These are phyloP conservation scores for Parmelia sp. DNA, from an alignment of 495 filamentous ascomycete species.

Conservation along the genomic window DNA sequence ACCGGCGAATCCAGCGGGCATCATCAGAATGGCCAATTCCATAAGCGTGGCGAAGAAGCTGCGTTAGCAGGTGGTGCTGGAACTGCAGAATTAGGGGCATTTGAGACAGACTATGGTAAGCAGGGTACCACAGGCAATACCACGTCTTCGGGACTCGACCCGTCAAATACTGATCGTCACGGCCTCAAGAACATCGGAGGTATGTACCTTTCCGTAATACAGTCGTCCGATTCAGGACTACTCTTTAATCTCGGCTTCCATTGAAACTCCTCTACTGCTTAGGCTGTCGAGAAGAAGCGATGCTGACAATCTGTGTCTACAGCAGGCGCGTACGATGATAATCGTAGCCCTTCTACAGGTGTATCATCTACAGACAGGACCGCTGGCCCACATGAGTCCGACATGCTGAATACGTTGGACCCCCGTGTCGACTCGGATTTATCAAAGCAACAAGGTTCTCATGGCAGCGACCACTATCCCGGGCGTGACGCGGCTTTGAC, in stretches of 20 bases:
- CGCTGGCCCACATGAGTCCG: conserved; percentile 42
- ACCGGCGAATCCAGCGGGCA: conserved; percentile 2
- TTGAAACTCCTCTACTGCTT: neutral
- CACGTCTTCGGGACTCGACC: neutral
- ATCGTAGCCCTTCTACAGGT: neutral
- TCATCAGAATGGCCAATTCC: conserved; percentile 15
- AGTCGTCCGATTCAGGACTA: neutral
- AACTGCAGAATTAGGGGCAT: conserved; percentile 18
- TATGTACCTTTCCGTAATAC: neutral
- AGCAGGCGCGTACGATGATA: neutral
- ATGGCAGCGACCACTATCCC: conserved; percentile 10
- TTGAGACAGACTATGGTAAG: conserved; percentile 17
- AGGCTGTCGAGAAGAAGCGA: neutral
- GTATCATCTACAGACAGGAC: conserved; percentile 25
- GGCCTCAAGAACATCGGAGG: neutral
- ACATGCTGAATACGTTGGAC: conserved; percentile 51
- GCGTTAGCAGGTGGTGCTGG: conserved; percentile 21
- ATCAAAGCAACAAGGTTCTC: conserved; percentile 18
- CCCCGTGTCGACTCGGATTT: conserved; percentile 25
- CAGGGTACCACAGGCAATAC: neutral
- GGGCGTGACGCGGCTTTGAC: conserved; percentile 23
- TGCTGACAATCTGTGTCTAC: neutral
- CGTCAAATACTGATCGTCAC: neutral
- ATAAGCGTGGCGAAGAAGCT: conserved; percentile 18
- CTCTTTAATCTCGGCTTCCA: neutral